Percentiles rank a stretch among this genome's conserved stretches.
Evolutionary conservation across 2,329 filamentous ascomycete genomes (phyloP).

Genomic region (Sarocladium strictum): DNA sequence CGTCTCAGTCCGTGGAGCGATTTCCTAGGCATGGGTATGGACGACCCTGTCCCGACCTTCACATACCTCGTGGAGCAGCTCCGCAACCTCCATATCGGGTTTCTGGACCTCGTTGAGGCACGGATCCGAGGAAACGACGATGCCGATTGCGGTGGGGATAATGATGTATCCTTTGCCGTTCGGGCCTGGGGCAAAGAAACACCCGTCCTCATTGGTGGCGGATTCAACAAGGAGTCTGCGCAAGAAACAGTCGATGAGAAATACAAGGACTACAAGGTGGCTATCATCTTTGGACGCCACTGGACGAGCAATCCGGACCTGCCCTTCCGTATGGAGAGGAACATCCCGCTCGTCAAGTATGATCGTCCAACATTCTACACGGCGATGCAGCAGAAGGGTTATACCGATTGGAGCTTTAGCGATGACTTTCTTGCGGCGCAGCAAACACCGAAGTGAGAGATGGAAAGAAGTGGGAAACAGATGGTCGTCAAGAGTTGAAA

Average conservation of each 20-base stretch:
- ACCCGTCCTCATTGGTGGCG: constrained; percentile 20
- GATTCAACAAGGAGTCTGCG: constrained; percentile 17
- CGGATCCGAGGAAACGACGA: constrained; percentile 29
- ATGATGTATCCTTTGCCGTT: constrained; percentile 15
- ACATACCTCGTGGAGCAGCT: constrained; percentile 45
- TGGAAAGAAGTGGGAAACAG: too few species aligned
- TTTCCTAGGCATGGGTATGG: constrained; percentile 56
- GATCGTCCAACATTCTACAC: constrained; percentile 24
- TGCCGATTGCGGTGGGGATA: constrained; percentile 22
- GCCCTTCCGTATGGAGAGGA: constrained; percentile 21
- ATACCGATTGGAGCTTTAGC: constrained; percentile 13
- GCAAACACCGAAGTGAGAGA: too few species aligned
- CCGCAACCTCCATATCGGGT: constrained; percentile 47
- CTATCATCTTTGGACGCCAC: constrained; percentile 22
- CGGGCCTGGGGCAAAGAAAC: constrained; percentile 18
- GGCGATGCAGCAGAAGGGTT: constrained; percentile 12
- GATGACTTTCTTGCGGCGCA: constrained; percentile 14
- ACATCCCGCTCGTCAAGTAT: constrained; percentile 20
- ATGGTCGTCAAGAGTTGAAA: too few species aligned
- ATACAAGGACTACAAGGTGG: constrained; percentile 14
- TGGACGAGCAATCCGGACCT: constrained; percentile 26
- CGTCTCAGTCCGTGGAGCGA: constrained; percentile 48
- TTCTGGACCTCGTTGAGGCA: constrained; percentile 53
- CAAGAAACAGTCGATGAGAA: not conserved
- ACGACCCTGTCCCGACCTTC: constrained; percentile 49